Conservation (phyloP, 495 filamentous ascomycete species). For the Hypoxylon fuscum region DNA sequence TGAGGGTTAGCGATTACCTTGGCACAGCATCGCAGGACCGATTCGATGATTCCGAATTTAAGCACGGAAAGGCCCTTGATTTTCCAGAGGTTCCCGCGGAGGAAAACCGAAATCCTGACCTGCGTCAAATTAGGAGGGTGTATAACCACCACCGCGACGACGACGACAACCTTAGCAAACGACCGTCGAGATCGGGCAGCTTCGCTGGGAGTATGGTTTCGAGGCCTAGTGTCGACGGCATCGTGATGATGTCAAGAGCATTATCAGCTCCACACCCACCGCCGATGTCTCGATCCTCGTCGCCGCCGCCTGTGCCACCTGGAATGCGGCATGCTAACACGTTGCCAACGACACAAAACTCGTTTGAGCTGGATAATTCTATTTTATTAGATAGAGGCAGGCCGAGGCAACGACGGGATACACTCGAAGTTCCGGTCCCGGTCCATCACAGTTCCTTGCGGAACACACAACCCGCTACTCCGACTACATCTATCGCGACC, state of each 20-base stretch:
- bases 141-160: slow-evolving; percentile 47
- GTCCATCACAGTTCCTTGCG: slow-evolving; percentile 19
- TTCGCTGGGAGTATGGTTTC: slow-evolving; percentile 40
- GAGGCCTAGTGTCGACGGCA: slow-evolving; percentile 18
- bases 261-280: slow-evolving; percentile 21
- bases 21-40: slow-evolving; percentile 50
- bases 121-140: slow-evolving; percentile 49
- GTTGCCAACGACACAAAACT: slow-evolving; percentile 23
- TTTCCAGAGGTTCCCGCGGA: slow-evolving; percentile 65
- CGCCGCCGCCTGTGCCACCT: slow-evolving; percentile 12
- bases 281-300: slow-evolving; percentile 14
- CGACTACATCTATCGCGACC: slow-evolving; percentile 2
- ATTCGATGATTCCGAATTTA: slow-evolving; percentile 59
- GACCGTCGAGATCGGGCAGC: slow-evolving; percentile 39
- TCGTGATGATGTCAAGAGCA: slow-evolving; percentile 18
- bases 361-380: slow-evolving; percentile 18
- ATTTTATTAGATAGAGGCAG: slow-evolving; percentile 3
- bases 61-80: slow-evolving; percentile 49
- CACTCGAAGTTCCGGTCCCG: slow-evolving; percentile 38
- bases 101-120: slow-evolving; percentile 48
- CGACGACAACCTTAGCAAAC: slow-evolving; percentile 24
- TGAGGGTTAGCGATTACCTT: slow-evolving; percentile 46
- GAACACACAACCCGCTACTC: slow-evolving; percentile 13
- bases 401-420: slow-evolving; percentile 39
- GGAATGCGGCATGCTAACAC: slow-evolving; percentile 35